phyloP scores from a whole-genome alignment of 768 basidiomycete genomes.

The Mrakia blollopis region DNA sequence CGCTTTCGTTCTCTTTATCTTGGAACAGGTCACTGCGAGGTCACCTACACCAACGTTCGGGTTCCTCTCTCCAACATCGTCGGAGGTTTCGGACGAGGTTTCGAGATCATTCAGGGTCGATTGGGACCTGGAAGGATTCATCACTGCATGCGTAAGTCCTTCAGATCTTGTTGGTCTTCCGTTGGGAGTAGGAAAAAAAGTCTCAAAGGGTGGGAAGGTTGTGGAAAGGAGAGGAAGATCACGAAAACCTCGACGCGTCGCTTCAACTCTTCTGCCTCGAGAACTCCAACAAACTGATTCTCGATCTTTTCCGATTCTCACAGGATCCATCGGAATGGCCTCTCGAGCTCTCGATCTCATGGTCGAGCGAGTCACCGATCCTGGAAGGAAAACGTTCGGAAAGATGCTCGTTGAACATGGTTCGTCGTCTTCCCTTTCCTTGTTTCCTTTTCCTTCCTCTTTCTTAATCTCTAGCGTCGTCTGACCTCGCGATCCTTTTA shows the following conservation, averaged over 20 bases:
- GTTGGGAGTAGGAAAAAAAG: no score
- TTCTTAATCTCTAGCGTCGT: neutral
- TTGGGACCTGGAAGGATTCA: constrained; percentile 95
- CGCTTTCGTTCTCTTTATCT: neutral
- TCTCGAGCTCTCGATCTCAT: constrained; percentile 77
- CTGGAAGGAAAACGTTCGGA: constrained; percentile 84
- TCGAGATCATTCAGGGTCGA: constrained; percentile 96
- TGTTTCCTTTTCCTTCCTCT: neutral
- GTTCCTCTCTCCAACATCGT: constrained; percentile 78
- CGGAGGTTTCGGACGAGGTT: constrained; percentile 76
- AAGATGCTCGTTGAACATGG: constrained; percentile 89
- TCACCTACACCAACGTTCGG: constrained; percentile 88
- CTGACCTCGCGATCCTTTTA: neutral
- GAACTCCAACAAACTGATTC: neutral
- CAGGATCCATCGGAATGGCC: constrained; percentile 80
- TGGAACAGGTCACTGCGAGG: constrained; percentile 75
- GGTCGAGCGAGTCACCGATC: constrained; percentile 89
- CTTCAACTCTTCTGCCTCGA: neutral
- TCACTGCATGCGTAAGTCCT: constrained; percentile 68
- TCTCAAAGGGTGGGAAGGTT: no score
- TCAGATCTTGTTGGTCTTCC: neutral
- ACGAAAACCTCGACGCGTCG: no score
- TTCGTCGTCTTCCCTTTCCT: constrained; percentile 36
- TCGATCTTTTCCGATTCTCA: neutral
- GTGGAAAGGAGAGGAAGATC: no score